Conservation (phyloP, 2,329 filamentous ascomycete species). For the Stachybotrys elegans region DNA sequence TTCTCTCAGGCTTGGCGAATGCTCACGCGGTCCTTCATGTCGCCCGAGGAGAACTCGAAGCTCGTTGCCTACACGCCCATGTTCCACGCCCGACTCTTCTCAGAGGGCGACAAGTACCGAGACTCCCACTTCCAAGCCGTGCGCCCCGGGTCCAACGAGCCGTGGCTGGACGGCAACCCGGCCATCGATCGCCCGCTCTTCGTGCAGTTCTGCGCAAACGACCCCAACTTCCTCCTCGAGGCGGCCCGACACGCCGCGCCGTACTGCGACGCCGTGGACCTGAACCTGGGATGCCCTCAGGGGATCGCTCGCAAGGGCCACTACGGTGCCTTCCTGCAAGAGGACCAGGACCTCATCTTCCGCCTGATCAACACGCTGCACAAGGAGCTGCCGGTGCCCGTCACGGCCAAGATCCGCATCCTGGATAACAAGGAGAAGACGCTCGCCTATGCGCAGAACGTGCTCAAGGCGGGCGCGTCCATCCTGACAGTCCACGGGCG, state of each 20-base stretch:
- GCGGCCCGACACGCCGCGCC: slow-evolving; percentile 76
- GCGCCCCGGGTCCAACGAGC: slow-evolving; percentile 24
- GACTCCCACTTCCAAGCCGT: slow-evolving; percentile 74
- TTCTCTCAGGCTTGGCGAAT: slow-evolving; percentile 83
- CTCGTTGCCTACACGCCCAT: slow-evolving; percentile 92
- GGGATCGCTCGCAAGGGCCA: slow-evolving; percentile 87
- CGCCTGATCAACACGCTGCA: slow-evolving; percentile 81
- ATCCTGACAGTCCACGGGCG: slow-evolving; percentile 92
- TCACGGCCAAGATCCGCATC: slow-evolving; percentile 93
- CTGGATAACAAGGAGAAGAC: slow-evolving; percentile 83
- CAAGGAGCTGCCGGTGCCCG: slow-evolving; percentile 69
- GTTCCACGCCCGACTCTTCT: slow-evolving; percentile 89
- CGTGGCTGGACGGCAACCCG: slow-evolving; percentile 83
- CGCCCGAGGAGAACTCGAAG: slow-evolving; percentile 54
- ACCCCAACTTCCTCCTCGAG: slow-evolving; percentile 70
- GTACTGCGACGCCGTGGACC: slow-evolving; percentile 89
- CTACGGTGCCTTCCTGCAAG: slow-evolving; percentile 93
- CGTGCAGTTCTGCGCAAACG: slow-evolving; percentile 94
- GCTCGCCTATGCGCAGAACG: slow-evolving; percentile 81
- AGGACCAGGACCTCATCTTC: slow-evolving; percentile 80
- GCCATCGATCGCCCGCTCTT: slow-evolving; percentile 81
- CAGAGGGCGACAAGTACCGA: slow-evolving; percentile 71
- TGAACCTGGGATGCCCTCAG: slow-evolving; percentile 95
- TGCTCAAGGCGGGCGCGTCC: slow-evolving; percentile 82
- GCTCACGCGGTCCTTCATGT: slow-evolving; percentile 88